phyloP scores from a whole-genome alignment of 441 rosid genomes.

The Viola pubescens region DNA sequence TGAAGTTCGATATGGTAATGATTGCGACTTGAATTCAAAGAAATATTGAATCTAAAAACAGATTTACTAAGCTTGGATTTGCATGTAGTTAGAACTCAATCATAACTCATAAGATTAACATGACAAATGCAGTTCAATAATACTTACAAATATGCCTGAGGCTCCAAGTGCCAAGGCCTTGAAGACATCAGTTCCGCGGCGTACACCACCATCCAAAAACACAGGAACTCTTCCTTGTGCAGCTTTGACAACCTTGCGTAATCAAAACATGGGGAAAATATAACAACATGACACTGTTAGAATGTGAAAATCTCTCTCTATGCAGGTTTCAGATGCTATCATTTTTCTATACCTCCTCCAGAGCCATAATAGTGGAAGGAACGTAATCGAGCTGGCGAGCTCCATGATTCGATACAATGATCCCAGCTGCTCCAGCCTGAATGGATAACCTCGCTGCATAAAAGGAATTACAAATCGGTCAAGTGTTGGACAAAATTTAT shows the following conservation, averaged over 20 bases:
- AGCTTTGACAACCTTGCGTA: conserved; percentile 56
- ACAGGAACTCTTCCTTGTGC: conserved; percentile 61
- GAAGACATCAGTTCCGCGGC: conserved; percentile 81
- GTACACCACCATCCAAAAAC: conserved; percentile 68
- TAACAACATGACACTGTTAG: background rate
- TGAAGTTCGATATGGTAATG: background rate
- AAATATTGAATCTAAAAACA: background rate
- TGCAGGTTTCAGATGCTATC: background rate
- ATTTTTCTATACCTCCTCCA: conserved; percentile 31
- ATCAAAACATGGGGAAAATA: background rate
- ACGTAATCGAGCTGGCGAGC: conserved; percentile 40
- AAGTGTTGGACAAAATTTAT: background rate
- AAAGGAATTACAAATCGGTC: too few species aligned
- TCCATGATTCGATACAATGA: conserved; percentile 40
- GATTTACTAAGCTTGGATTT: background rate
- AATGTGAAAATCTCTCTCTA: background rate
- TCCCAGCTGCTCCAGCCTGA: conserved; percentile 36
- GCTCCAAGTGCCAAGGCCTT: conserved; percentile 91
- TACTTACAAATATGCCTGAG: conserved; percentile 58
- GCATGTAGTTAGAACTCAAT: background rate
- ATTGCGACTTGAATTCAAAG: background rate
- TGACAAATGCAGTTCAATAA: too few species aligned
- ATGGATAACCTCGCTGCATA: conserved; percentile 34
- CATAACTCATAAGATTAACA: too few species aligned
- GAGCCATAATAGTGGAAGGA: conserved; percentile 33